Evolutionary conservation across 106 monocot species (phyloP).

Genomic region (Gastrodia elata): DNA sequence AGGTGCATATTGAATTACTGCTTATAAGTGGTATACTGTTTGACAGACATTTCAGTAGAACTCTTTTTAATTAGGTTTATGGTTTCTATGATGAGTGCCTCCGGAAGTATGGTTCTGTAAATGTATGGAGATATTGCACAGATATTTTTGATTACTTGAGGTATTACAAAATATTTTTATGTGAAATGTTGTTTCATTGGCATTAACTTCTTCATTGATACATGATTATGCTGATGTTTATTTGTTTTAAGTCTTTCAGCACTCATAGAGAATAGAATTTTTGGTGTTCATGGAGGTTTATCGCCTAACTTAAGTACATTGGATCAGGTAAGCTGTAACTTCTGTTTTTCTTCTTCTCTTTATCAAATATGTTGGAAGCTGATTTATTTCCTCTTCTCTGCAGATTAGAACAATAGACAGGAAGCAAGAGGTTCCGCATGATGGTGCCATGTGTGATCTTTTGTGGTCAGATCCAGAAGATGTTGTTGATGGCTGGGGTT

Average conservation of each 20-base stretch:
- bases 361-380: not conserved
- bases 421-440: constrained; percentile 99
- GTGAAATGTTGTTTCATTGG: not conserved
- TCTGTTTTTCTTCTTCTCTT: constrained; percentile 2
- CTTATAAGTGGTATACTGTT: not conserved
- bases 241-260: constrained; percentile 66
- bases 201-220: not conserved
- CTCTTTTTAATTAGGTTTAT: constrained; percentile 54
- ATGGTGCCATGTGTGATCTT: constrained; percentile 98
- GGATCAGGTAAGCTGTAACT: constrained; percentile 52
- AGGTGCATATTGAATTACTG: constrained; percentile 34
- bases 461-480: constrained; percentile 99
- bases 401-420: constrained; percentile 97
- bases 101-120: constrained; percentile 97
- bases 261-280: constrained; percentile 87
- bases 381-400: constrained; percentile 5
- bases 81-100: constrained; percentile 99
- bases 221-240: not conserved
- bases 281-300: constrained; percentile 93
- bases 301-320: constrained; percentile 79
- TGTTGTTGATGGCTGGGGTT: constrained; percentile 86
- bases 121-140: constrained; percentile 99
- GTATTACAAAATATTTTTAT: constrained; percentile 15
- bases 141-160: constrained; percentile 99
- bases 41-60: constrained; percentile 1